Conservation (phyloP, 1,284 basidiomycete species). For the Golubevia pallescens region DNA sequence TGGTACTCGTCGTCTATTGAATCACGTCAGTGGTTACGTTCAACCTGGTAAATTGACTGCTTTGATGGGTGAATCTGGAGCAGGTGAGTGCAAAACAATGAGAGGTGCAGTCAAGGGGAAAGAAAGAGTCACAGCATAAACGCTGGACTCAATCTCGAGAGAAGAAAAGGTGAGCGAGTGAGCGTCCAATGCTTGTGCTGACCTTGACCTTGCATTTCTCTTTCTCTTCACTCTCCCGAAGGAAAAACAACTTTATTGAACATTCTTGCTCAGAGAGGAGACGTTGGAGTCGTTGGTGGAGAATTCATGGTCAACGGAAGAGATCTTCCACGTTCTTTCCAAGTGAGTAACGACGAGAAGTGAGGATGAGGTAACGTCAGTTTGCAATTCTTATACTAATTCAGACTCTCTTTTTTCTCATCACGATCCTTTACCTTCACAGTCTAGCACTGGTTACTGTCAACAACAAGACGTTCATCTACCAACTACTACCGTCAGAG, state of each 20-base stretch:
- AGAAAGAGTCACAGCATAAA: too few species aligned
- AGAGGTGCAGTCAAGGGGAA: too few species aligned
- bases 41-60: not conserved
- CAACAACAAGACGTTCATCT: conserved; percentile 52
- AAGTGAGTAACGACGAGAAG: too few species aligned
- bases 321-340: conserved; percentile 35
- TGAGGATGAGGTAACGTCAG: too few species aligned
- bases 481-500: conserved; percentile 33
- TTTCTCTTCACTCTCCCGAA: too few species aligned
- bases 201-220: too few species aligned
- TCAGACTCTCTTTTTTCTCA: too few species aligned
- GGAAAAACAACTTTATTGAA: conserved; percentile 54
- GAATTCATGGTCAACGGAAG: conserved; percentile 31
- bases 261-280: conserved; percentile 38
- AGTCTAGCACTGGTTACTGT: conserved; percentile 36
- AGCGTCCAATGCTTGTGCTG: too few species aligned
- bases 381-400: too few species aligned
- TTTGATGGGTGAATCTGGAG: conserved; percentile 54
- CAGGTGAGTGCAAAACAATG: conserved; percentile 5
- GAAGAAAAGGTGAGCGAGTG: too few species aligned
- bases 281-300: conserved; percentile 34
- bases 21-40: conserved; percentile 40
- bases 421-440: too few species aligned
- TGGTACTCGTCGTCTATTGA: conserved; percentile 37
- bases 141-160: too few species aligned